Percentiles rank a stretch among this genome's conserved stretches.
Evolutionary conservation across 2,329 filamentous ascomycete species (phyloP).

Genomic region (Penicillium sp.): DNA sequence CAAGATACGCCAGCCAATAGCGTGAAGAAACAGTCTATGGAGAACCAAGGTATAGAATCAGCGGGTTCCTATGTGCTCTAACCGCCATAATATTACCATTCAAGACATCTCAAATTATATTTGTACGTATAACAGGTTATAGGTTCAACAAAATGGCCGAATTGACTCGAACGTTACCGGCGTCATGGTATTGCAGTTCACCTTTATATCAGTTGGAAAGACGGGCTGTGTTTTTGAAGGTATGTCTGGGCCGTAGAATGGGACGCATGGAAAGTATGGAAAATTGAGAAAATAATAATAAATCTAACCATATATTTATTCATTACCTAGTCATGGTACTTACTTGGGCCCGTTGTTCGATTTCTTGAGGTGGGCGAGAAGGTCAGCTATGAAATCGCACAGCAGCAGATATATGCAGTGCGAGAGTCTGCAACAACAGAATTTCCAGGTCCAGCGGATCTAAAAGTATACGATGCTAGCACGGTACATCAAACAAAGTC

Average conservation of each 20-base stretch:
- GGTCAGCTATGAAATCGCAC: constrained; percentile 50
- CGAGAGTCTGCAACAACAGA: constrained; percentile 29
- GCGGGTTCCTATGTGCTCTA: not conserved
- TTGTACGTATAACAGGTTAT: not conserved
- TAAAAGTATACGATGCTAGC: constrained; percentile 36
- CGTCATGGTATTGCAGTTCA: constrained; percentile 50
- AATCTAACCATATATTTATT: constrained; percentile 26
- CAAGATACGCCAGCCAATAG: constrained; percentile 9
- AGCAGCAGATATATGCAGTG: constrained; percentile 39
- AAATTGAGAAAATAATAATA: not conserved
- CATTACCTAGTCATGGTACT: constrained; percentile 49
- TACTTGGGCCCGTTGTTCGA: constrained; percentile 50
- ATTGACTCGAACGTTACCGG: constrained; percentile 44
- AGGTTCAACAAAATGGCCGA: constrained; percentile 26
- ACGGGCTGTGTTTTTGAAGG: constrained; percentile 49
- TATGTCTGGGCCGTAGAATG: constrained; percentile 15
- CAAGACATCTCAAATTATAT: not conserved
- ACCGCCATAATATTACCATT: not conserved
- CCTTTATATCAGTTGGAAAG: constrained; percentile 50
- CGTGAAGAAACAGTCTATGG: not conserved
- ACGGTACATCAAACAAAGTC: constrained; percentile 25
- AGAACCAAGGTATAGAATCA: not conserved
- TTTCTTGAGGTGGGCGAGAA: constrained; percentile 41
- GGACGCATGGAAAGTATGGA: not conserved
- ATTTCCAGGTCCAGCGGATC: constrained; percentile 30